A percentile compares a stretch with the other conserved stretches of the same genome.
Conservation (phyloP, 352 stramenopile species). For the Globisporangium okanoganense region DNA sequence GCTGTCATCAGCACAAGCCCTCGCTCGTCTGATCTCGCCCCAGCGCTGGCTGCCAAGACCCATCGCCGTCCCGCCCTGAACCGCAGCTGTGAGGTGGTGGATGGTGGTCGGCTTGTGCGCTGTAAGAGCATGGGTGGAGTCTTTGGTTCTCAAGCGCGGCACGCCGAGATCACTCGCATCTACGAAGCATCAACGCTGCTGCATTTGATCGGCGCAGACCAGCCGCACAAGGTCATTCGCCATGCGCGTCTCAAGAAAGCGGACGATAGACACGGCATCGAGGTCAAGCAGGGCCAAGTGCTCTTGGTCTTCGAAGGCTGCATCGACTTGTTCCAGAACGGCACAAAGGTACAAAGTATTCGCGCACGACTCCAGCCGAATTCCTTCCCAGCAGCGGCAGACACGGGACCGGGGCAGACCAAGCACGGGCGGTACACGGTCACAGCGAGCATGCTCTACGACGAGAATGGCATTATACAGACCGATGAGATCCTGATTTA, state of each 20-base stretch:
- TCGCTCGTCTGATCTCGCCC: not conserved
- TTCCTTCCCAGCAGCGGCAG: not conserved
- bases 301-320: slow-evolving; percentile 53
- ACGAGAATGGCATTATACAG: slow-evolving; percentile 25
- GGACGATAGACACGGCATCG: slow-evolving; percentile 30
- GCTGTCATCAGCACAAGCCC: not conserved
- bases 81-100: slow-evolving; percentile 6
- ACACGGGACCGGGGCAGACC: slow-evolving; percentile 10
- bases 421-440: slow-evolving; percentile 19
- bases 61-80: not conserved
- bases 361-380: slow-evolving; percentile 23
- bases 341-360: slow-evolving; percentile 37
- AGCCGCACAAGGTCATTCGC: slow-evolving; percentile 41
- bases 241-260: slow-evolving; percentile 43
- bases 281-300: slow-evolving; percentile 28
- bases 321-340: slow-evolving; percentile 45
- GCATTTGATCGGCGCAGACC: slow-evolving; percentile 52
- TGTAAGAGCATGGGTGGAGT: slow-evolving; percentile 43
- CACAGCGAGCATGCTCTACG: slow-evolving; percentile 18
- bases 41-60: not conserved
- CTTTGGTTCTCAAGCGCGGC: slow-evolving; percentile 36
- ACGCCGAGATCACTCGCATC: slow-evolving; percentile 35
- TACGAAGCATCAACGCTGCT: slow-evolving; percentile 62
- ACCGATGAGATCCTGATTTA: slow-evolving; percentile 59
- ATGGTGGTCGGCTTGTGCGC: slow-evolving; percentile 8